Conservation (phyloP, 2,329 filamentous ascomycete genomes). For the Boeremia lycopersici region DNA sequence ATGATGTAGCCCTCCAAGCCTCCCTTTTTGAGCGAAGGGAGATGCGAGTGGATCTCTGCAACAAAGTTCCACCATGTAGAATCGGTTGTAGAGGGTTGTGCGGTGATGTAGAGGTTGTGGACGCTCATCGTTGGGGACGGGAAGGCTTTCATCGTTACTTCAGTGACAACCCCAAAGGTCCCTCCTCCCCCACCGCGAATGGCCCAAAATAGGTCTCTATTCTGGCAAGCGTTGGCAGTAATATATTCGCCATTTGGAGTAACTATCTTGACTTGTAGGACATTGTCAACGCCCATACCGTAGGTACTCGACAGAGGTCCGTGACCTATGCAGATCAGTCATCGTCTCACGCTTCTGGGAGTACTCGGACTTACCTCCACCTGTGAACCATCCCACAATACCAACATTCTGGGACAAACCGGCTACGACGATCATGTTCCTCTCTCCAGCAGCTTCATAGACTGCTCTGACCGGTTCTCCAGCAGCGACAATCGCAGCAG, state of each 20-base stretch:
- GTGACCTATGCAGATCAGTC: slow-evolving; percentile 22
- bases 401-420: slow-evolving; percentile 43
- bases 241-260: slow-evolving; percentile 27
- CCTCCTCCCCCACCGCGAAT: slow-evolving; percentile 50
- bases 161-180: slow-evolving; percentile 49
- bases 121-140: slow-evolving; percentile 38
- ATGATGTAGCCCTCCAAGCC: slow-evolving; percentile 38
- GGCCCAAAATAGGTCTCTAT: slow-evolving; percentile 49
- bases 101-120: slow-evolving; percentile 23
- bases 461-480: slow-evolving; percentile 10
- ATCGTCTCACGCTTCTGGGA: no score
- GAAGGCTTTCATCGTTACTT: slow-evolving; percentile 26
- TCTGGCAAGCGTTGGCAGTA: slow-evolving; percentile 28
- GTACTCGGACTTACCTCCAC: slow-evolving; percentile 29
- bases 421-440: slow-evolving; percentile 26
- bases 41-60: slow-evolving; percentile 29
- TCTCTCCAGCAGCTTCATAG: slow-evolving; percentile 30
- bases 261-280: slow-evolving; percentile 45
- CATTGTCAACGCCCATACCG: slow-evolving; percentile 47
- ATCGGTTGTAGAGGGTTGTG: slow-evolving; percentile 6
- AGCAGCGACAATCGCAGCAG: no score
- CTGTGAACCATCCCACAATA: slow-evolving; percentile 48
- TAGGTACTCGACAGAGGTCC: slow-evolving; percentile 44
- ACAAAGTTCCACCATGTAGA: slow-evolving; percentile 28
- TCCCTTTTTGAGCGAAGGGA: slow-evolving; percentile 32